phyloP scores from a whole-genome alignment of 2,329 filamentous ascomycete species.

The Fusarium neocosmosporiellum region DNA sequence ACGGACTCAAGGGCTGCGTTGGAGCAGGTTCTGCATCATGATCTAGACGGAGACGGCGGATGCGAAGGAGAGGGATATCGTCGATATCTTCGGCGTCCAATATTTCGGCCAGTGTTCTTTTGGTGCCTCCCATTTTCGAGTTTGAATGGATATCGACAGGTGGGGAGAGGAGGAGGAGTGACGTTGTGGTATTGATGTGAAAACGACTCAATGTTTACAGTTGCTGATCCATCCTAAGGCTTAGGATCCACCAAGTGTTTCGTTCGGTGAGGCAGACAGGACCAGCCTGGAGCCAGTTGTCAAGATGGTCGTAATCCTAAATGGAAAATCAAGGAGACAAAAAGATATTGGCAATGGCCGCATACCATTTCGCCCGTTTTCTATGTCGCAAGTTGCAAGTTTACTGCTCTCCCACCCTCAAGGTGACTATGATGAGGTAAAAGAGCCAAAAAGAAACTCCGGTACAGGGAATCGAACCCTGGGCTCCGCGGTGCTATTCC shows the following conservation, averaged over 20 bases:
- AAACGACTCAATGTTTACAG: background rate
- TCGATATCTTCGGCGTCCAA: background rate
- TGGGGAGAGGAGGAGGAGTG: background rate
- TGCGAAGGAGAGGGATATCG: background rate
- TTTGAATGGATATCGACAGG: background rate
- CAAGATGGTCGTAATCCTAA: background rate
- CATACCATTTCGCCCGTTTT: background rate
- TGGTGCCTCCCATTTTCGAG: background rate
- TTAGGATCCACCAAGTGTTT: background rate
- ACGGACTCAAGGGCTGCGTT: background rate
- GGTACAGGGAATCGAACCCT: slow-evolving; percentile 4
- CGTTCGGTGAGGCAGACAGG: background rate
- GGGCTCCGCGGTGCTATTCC: background rate
- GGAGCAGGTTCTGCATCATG: background rate
- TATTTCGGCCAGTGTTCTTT: background rate
- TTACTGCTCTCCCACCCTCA: background rate
- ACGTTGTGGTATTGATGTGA: background rate
- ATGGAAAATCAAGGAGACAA: background rate
- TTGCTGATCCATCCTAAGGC: background rate
- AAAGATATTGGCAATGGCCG: background rate
- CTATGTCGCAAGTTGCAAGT: background rate
- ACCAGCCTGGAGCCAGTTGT: background rate
- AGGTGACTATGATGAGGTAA: background rate
- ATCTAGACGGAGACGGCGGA: background rate
- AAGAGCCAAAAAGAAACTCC: background rate